Evolutionary conservation across 1,284 basidiomycete species (phyloP).

Genomic region (Ceratobasidium papillatum): DNA sequence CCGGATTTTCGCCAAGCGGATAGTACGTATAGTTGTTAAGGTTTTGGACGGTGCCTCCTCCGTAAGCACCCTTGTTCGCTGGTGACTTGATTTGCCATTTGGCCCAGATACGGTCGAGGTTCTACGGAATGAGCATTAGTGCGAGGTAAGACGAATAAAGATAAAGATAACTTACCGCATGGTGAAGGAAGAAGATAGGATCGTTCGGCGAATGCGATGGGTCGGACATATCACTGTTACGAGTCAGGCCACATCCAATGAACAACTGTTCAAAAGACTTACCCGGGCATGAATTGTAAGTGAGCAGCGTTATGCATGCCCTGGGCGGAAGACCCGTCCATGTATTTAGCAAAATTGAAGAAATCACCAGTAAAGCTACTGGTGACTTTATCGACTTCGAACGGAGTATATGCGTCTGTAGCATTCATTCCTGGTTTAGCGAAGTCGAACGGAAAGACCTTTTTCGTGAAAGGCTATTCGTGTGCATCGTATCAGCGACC

Average conservation of each 20-base stretch:
- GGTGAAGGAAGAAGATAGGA: constrained; percentile 7
- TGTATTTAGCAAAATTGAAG: constrained; percentile 3
- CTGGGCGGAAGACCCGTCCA: constrained; percentile 21
- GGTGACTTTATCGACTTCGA: background rate
- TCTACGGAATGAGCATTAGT: background rate
- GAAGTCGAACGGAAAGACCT: constrained; percentile 23
- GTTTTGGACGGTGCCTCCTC: no score
- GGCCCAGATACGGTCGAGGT: constrained; percentile 41
- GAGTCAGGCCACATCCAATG: background rate
- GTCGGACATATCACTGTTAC: constrained; percentile 27
- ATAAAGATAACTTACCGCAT: constrained; percentile 6
- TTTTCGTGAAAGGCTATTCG: constrained; percentile 22
- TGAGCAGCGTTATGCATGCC: constrained; percentile 33
- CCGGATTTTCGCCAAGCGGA: no score
- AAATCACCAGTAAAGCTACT: constrained; percentile 17
- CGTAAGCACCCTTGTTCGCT: no score
- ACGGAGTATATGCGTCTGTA: background rate
- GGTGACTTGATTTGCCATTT: no score
- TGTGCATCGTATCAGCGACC: background rate
- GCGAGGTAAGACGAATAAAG: background rate
- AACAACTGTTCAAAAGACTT: background rate
- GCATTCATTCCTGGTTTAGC: background rate
- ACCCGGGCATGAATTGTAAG: background rate
- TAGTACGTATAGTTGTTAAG: no score
- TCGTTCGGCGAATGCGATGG: constrained; percentile 36